Evolutionary conservation across 129 eudicot species (phyloP), one percentile per base, ranked within the genome.

Genomic region (Deinandra increscens): DNA sequence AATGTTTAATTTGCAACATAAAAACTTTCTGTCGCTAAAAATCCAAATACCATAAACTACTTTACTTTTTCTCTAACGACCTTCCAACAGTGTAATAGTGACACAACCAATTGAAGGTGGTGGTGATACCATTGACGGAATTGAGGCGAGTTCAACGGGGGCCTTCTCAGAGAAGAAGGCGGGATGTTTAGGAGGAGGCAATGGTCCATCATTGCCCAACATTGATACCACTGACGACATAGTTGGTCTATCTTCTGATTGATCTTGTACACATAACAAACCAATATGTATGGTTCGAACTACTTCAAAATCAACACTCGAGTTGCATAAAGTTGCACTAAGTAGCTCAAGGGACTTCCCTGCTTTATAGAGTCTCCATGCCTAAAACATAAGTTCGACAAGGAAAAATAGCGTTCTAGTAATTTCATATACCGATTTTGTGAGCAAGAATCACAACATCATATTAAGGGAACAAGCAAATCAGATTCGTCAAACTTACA

Each of bases 201-300:
- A 53, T 9, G 49, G 65, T 17, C 46, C 72, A 29, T 74, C 66
- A 15, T 20, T 53, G 56, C 65, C 45, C 66, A 74, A 29, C 79
- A 74, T 65, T 2, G 33, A 19, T 3, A 74, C 79, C 42, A 74
- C 79, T n/a, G 45, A 64, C 6, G 37, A 20, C 67, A 74, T 74
- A 34, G 66, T 74, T 36, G 79, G 79, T 36, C 79, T 74, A 65
- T 74, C 79, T n/a, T 50, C 64, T 12, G 67, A 55, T 39, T 39
- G 23, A 54, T 74, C 48, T 64, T 74, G 79, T 15, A 74, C 79
- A 41, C 79, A 74, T 33, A 74, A 53, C 36, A 74, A 53, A 19
- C 73, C 72, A 17, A 74, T 34, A 19, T 74, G 72, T 49, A 74
- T 72, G 19, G 69, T 13, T 18, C 69, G 60, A 23, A 74, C 14